Evolutionary conservation across 495 filamentous ascomycete genomes (phyloP), one percentile per base, ranked within the genome.

Genomic region (Trichocladium antarcticum): DNA sequence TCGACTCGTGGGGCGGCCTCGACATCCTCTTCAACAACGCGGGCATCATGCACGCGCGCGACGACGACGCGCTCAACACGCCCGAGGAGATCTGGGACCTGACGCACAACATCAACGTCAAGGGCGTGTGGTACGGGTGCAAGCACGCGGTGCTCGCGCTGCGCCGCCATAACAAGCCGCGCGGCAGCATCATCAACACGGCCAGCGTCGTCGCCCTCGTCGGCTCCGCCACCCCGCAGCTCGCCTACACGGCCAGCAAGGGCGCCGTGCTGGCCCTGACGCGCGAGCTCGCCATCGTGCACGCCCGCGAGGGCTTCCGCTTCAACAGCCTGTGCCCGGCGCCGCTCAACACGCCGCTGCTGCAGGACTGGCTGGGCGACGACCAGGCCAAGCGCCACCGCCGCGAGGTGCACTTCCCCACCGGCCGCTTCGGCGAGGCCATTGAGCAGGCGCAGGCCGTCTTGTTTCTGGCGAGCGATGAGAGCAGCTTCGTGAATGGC

Each of bases 1-100:
- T 88, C 40, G 89, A 96, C 59, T 50, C 69, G 39, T 95, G 86
- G 87, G 90, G 89, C 57, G 92, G 92, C n/a, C 70, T 87, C 0
- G 92, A 98, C 64, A 74, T 96, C 56, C 85, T 98, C 53, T 98
- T 95, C 79, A 98, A 98, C 77, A 98, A 98, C 62, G 92, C 92
- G 0, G 92, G 92, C 15, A 98, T 98, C 62, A 98, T 98, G 92
- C 89, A 96, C 65, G 77, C 75, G 27, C 73, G 83, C 45, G 92
- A 98, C 64, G 83, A 78, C 51, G 89, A 95, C 66, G 87, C 90
- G 17, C 68, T 93, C 49, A 73, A 80, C 48, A 95, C 88, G 1
- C 80, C 85, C 11, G 88, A 96, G 68, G 78, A 77, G 47, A 88
- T 98, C 69, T 98, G 92, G 92, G 88, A 98, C 60, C 68, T 89